phyloP scores from a whole-genome alignment of 495 filamentous ascomycete genomes.

The Neurospora sp. region DNA sequence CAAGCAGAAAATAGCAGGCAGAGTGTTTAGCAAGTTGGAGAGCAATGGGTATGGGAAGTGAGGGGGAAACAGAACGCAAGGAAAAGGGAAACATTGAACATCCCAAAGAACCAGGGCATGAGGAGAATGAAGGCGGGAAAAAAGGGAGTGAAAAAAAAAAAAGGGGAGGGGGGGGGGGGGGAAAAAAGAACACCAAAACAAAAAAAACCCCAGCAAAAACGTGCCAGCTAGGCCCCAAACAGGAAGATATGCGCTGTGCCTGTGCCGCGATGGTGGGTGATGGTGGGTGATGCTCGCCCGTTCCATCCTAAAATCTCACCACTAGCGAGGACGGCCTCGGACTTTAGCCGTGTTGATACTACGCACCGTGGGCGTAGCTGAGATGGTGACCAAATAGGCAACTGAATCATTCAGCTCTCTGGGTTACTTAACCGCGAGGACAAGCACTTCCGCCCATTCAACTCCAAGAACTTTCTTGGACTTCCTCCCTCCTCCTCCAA shows the following conservation, averaged over 20 bases:
- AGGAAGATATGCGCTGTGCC: not conserved
- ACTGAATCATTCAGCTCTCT: not conserved
- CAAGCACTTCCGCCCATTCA: no score
- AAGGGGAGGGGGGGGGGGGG: no score
- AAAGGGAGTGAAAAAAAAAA: no score
- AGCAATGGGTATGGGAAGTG: not conserved
- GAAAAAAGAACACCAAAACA: no score
- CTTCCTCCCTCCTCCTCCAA: no score
- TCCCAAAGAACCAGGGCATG: no score
- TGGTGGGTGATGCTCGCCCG: not conserved
- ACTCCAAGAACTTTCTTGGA: no score
- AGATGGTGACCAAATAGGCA: not conserved
- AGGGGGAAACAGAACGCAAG: no score
- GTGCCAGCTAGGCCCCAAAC: not conserved
- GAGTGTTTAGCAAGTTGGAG: not conserved
- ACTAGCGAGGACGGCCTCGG: not conserved
- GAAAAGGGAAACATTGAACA: no score
- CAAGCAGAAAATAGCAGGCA: not conserved
- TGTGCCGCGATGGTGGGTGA: not conserved
- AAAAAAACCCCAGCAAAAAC: no score
- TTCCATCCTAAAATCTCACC: not conserved
- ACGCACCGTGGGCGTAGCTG: not conserved
- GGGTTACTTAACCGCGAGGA: not conserved
- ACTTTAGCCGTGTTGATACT: not conserved
- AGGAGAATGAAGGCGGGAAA: no score